Base-by-base conservation (phyloP, 108 stramenopile species). In the Pseudonitzschia delicatissima region DNA sequence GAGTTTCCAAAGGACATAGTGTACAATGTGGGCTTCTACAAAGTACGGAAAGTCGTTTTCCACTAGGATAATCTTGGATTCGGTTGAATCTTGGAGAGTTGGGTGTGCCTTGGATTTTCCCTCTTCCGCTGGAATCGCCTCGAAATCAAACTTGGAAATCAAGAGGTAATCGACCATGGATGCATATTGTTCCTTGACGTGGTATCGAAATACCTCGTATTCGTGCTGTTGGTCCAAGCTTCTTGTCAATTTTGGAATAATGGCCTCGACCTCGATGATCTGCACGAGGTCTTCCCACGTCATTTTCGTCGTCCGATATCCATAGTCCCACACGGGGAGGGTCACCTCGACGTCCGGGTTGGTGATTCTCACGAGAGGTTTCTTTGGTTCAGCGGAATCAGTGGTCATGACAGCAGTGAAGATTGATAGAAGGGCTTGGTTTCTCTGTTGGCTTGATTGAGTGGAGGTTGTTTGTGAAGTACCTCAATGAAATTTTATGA, bases 1-100 rank as follows among this genome's bases (percentile, higher is more conserved):
- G 8, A 85, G 72, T 70, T 88, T 92, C 91, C 91, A 92, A 4
- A 92, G 53, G 57, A 88, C 79, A 70, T 78, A 87, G 60, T 92
- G 91, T n/a, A 80, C 68, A 50, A 92, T 79, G 25, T 71, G 64
- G 2, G 62, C 68, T 13, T 69, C 73, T 0, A 84, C 69, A 49
- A 78, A 84, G 39, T 92, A 92, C 2, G 87, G 91, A 61, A 84
- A 92, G 64, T 92, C 86, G 50, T 92, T 92, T 11, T 18, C 64
- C 5, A 84, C 74, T 21, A 91, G 45, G 37, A 57, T 34, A n/a
- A 21, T 77, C 20, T 39, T 52, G 3, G 59, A 13, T 13, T n/a
- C 36, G 2, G 18, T 51, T 5, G 23, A n/a, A 26, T 70, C 61
- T 35, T 45, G 21, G 20, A 64, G 5, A 32, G 31, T 23, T 6